Evolutionary conservation across 306 rosid genomes (phyloP).

Genomic region (Cucurbita ficifolia): DNA sequence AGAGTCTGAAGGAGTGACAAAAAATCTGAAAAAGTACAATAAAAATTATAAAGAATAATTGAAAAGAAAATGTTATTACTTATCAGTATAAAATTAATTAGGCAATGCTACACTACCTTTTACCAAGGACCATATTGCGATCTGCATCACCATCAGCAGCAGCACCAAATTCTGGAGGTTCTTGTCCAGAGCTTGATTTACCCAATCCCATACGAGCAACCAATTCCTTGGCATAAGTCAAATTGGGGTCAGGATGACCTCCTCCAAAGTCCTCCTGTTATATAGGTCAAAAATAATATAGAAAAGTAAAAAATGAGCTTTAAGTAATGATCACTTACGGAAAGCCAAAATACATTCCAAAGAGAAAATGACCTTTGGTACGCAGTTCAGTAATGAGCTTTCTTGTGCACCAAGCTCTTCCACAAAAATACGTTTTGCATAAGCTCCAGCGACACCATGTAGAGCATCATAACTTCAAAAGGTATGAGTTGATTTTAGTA

Average conservation of each 20-base stretch:
- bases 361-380: constrained; percentile 53
- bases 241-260: constrained; percentile 97
- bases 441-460: constrained; percentile 96
- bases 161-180: constrained; percentile 97
- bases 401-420: constrained; percentile 98
- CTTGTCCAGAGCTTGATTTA: constrained; percentile 49
- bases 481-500: not conserved
- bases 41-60: not conserved
- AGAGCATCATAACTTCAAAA: constrained; percentile 62
- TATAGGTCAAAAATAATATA: not conserved
- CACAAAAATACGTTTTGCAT: constrained; percentile 84
- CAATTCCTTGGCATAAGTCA: constrained; percentile 97
- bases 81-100: not conserved
- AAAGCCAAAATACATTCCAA: not conserved
- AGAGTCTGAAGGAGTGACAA: constrained; percentile 97
- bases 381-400: constrained; percentile 76
- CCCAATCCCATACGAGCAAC: constrained; percentile 88
- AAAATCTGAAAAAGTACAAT: constrained; percentile 39
- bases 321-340: not conserved
- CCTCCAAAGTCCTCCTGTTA: constrained; percentile 97
- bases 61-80: not conserved
- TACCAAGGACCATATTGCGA: constrained; percentile 97
- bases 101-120: constrained; percentile 39
- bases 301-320: not conserved
- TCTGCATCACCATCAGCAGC: constrained; percentile 99